These are phyloP conservation scores for Ceratobasidium theobromae DNA, from an alignment of 1,284 basidiomycete genomes.

Conservation along the genomic window DNA sequence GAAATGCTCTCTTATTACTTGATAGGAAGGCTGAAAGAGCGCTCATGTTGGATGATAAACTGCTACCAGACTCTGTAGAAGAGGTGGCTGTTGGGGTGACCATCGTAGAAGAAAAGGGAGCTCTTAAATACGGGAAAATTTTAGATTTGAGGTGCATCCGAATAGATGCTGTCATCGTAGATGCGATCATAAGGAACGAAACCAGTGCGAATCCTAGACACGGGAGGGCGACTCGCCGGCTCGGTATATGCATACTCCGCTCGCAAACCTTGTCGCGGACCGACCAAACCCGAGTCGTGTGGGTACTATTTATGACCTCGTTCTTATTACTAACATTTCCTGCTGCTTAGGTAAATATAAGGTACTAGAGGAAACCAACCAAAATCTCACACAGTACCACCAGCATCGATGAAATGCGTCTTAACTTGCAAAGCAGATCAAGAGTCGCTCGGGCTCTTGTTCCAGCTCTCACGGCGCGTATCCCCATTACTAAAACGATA, in stretches of 20 bases:
- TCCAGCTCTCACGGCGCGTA: background rate
- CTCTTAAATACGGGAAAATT: slow-evolving; percentile 13
- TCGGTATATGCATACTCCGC: slow-evolving; percentile 9
- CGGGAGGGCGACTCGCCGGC: slow-evolving; percentile 18
- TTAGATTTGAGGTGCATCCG: slow-evolving; percentile 7
- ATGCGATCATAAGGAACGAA: slow-evolving; percentile 18
- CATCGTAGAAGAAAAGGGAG: slow-evolving; percentile 14
- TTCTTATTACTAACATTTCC: too few relatives aligned
- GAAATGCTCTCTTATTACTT: slow-evolving; percentile 50
- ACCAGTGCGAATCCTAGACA: slow-evolving; percentile 19
- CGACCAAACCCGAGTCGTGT: too few relatives aligned
- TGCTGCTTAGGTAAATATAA: background rate
- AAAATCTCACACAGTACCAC: background rate
- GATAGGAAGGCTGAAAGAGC: slow-evolving; percentile 45
- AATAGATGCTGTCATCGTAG: slow-evolving; percentile 11
- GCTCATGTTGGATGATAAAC: slow-evolving; percentile 15
- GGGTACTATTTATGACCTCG: too few relatives aligned
- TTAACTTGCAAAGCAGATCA: too few relatives aligned
- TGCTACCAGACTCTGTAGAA: background rate
- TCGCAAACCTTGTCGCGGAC: background rate
- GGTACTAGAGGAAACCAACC: too few relatives aligned
- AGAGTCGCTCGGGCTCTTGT: too few relatives aligned
- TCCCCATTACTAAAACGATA: background rate
- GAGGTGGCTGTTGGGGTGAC: background rate
- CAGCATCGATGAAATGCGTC: slow-evolving; percentile 20